Conservation (phyloP, 1,139 yeast genomes). For the Debaryomycetaceae sp. region DNA sequence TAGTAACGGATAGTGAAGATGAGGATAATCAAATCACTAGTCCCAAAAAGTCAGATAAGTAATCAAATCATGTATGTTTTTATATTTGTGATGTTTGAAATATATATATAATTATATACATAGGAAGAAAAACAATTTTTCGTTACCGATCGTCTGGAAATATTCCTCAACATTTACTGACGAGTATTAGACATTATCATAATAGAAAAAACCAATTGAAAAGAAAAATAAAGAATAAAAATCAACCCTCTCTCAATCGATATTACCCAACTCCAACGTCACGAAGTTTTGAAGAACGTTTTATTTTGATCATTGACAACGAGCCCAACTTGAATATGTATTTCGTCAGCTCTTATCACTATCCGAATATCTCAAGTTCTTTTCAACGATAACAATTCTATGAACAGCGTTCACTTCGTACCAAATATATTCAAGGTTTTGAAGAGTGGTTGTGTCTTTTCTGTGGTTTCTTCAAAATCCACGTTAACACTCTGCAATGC, state of each 20-base stretch:
- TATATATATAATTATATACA: neutral
- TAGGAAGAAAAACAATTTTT: neutral
- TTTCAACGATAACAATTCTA: neutral
- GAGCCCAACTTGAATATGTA: neutral
- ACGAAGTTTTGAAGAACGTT: neutral
- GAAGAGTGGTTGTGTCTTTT: slow-evolving; percentile 21
- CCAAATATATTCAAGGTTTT: slow-evolving; percentile 25
- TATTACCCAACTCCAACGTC: neutral
- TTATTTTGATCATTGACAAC: neutral
- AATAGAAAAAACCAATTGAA: neutral
- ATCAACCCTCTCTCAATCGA: neutral
- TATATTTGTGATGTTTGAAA: neutral
- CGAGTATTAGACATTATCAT: neutral
- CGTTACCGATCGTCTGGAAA: neutral
- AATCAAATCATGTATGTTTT: neutral
- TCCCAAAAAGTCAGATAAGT: neutral
- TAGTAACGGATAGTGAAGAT: slow-evolving; percentile 77
- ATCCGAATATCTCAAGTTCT: no score
- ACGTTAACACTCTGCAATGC: slow-evolving; percentile 11
- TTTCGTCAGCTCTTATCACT: neutral
- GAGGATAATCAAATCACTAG: slow-evolving; percentile 33
- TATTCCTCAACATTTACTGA: neutral
- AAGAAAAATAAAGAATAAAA: neutral
- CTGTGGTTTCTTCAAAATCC: slow-evolving; percentile 9
- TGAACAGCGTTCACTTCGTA: slow-evolving; percentile 2